phyloP scores from a whole-genome alignment of 2,329 filamentous ascomycete species.

The Cordyceps militaris region DNA sequence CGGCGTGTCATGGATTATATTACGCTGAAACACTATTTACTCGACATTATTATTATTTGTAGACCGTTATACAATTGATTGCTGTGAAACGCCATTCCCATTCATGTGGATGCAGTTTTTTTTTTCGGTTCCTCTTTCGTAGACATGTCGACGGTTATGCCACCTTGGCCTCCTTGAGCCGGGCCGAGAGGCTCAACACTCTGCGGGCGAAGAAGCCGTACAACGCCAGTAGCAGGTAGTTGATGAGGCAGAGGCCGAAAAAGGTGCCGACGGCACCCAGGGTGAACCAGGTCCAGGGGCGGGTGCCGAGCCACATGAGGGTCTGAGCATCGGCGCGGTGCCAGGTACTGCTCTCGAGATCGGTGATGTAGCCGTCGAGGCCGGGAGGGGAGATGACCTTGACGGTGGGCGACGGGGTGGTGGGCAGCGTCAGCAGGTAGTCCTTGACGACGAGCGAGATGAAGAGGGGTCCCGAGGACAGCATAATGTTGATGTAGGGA shows the following conservation, averaged over 20 bases:
- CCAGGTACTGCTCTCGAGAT: constrained; percentile 36
- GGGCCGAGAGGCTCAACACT: background rate
- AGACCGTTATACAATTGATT: constrained; percentile 11
- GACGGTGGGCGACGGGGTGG: constrained; percentile 21
- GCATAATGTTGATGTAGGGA: constrained; percentile 72
- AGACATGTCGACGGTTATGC: background rate
- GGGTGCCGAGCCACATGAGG: constrained; percentile 40
- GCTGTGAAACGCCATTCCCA: constrained; percentile 5
- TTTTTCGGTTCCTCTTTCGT: background rate
- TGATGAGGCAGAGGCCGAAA: constrained; percentile 18
- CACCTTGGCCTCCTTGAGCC: constrained; percentile 11
- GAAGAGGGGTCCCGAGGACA: constrained; percentile 68
- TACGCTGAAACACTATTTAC: constrained; percentile 12
- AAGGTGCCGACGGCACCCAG: constrained; percentile 22
- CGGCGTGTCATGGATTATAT: constrained; percentile 2
- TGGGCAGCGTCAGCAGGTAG: constrained; percentile 50
- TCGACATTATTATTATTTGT: constrained; percentile 13
- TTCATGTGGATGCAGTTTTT: background rate
- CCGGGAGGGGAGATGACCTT: constrained; percentile 23
- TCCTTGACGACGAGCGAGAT: constrained; percentile 70
- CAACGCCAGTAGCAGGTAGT: constrained; percentile 19
- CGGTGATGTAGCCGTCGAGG: constrained; percentile 27
- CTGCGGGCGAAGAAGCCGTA: constrained; percentile 16
- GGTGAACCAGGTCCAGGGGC: constrained; percentile 27
- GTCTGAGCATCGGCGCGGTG: constrained; percentile 39